Conservation (phyloP, 768 basidiomycete genomes). For the Calvatia gigantea region DNA sequence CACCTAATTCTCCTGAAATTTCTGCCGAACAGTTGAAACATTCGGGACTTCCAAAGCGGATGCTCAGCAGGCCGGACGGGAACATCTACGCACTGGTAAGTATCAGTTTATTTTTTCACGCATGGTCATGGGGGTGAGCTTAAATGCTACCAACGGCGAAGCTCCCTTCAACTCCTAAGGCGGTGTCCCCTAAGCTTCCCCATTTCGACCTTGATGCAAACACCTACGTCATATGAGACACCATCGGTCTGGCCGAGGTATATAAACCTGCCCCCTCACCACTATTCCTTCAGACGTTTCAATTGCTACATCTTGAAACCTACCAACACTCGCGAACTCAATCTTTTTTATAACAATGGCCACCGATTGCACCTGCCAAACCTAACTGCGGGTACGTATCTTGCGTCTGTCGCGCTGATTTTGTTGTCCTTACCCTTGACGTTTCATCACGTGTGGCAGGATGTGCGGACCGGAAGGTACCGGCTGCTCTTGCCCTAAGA, state of each 20-base stretch:
- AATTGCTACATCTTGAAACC: neutral
- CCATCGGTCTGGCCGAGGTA: neutral
- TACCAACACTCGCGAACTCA: neutral
- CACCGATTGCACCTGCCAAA: neutral
- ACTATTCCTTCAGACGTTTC: neutral
- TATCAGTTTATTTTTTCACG: no score
- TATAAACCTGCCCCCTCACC: neutral
- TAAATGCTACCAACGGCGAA: no score
- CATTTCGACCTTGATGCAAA: neutral
- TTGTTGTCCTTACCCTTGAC: neutral
- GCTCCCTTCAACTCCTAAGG: no score
- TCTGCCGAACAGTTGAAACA: no score
- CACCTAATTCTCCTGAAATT: no score
- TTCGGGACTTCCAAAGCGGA: no score
- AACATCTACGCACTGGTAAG: no score
- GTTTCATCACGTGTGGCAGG: neutral
- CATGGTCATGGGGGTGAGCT: no score
- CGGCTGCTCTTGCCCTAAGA: conserved; percentile 4
- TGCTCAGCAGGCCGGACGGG: no score
- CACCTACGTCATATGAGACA: neutral
- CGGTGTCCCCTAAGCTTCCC: no score
- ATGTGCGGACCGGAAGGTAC: neutral
- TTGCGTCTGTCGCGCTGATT: neutral
- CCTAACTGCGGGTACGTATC: conserved; percentile 2
- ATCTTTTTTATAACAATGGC: neutral